Evolutionary conservation across 2,329 filamentous ascomycete genomes (phyloP).

Genomic region (Microsporum canis): DNA sequence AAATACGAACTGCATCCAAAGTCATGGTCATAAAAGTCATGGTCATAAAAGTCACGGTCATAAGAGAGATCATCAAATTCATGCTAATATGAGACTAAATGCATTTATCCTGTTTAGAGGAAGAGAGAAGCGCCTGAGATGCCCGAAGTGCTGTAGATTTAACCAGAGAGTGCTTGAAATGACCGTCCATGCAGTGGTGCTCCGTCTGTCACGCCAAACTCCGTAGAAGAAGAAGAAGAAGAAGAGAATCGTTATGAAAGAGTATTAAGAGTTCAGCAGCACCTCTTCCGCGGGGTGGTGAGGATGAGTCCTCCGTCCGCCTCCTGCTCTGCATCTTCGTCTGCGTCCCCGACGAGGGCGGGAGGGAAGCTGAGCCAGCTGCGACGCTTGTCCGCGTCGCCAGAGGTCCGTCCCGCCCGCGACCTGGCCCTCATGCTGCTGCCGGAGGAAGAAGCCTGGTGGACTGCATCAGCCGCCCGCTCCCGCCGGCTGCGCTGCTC

Average conservation of each 20-base stretch:
- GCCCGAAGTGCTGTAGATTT: neutral
- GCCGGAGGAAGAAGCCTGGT: conserved; percentile 14
- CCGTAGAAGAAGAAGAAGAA: neutral
- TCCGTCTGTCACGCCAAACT: neutral
- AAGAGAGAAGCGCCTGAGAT: neutral
- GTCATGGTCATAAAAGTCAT: no score
- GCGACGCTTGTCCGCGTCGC: conserved; percentile 51
- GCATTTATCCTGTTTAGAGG: neutral
- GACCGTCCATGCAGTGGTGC: neutral
- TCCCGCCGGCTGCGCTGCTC: conserved; percentile 55
- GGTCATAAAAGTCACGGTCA: no score
- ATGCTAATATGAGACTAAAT: no score
- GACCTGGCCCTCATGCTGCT: conserved; percentile 27
- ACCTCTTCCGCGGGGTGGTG: neutral
- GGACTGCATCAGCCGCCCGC: conserved; percentile 35
- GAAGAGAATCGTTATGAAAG: neutral
- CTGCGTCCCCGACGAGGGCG: conserved; percentile 20
- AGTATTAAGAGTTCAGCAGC: neutral
- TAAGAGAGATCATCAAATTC: no score
- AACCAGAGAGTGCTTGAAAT: neutral
- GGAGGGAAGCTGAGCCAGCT: conserved; percentile 55
- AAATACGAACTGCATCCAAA: no score
- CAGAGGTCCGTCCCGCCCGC: conserved; percentile 47
- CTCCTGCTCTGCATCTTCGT: neutral
- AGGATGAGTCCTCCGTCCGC: neutral